Evolutionary conservation across 495 filamentous ascomycete species (phyloP), one percentile per base, ranked within the genome.

Genomic region (Lichina pygmaea): DNA sequence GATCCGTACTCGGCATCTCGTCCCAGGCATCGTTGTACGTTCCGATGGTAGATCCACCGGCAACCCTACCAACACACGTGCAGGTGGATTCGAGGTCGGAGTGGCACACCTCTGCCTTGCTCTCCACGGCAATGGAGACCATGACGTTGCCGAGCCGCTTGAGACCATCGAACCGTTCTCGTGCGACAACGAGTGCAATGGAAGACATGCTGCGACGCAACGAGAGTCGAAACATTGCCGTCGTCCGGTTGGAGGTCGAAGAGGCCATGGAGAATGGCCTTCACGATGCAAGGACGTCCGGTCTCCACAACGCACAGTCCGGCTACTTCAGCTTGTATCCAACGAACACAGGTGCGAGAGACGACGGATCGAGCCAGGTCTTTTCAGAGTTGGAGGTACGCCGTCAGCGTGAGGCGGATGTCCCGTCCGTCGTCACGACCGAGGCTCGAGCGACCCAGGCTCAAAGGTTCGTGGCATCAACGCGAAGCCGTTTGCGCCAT

Each of bases 71-170:
- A 11, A 45, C 51, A 6, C 75, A 71, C 50, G 52, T 92, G 11
- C 56, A 59, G 17, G 52, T 94, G 24, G 70, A 93, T 54, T 51
- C 53, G 33, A 58, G 60, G 8, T 91, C 79, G 7, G 60, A 65
- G 51, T 97, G 91, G 91, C 75, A 93, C 50, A 74, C 65, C 13
- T 78, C 80, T 11, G 86, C 77, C 7, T 58, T 95, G 24, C 63
- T 93, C 49, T 73, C 75, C 7, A 68, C 75, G 6, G 79, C 82
- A 7, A 52, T 94, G 31, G 89, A 99, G 57, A 84, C 70, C 31
- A 68, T 76, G 33, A 82, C 76, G 4, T 61, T 99, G 31, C 82
- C 82, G 10, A 73, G 81, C 8, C 67, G 86, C 32, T 57, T 93
- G 45, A 73, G 68, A 40, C 60, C 67, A 5, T 60, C 59, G 32